These are phyloP conservation scores for Pyrenophora seminiperda DNA, from an alignment of 2,329 filamentous ascomycete genomes.

Conservation along the genomic window DNA sequence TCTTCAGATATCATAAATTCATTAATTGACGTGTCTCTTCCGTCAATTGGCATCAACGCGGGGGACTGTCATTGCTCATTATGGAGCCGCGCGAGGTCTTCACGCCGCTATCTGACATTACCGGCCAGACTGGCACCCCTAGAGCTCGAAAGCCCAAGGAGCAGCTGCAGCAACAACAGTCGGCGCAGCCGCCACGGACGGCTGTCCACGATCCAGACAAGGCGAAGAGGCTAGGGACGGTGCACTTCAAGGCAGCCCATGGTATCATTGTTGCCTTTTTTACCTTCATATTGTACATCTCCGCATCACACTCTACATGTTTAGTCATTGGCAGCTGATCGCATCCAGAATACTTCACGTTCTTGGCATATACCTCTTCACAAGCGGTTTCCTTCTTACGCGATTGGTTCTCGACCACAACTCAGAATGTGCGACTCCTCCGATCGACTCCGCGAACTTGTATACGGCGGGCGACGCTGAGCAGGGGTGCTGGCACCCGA, in stretches of 20 bases:
- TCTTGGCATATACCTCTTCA: slow-evolving; percentile 87
- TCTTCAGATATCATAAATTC: slow-evolving; percentile 1
- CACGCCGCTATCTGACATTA: slow-evolving; percentile 46
- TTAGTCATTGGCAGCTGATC: slow-evolving; percentile 10
- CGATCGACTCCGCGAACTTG: slow-evolving; percentile 58
- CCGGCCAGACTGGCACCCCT: slow-evolving; percentile 42
- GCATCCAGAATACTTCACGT: slow-evolving; percentile 70
- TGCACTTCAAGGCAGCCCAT: slow-evolving; percentile 60
- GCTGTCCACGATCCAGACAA: slow-evolving; percentile 23
- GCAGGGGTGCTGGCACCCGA: slow-evolving; percentile 93
- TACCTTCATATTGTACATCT: slow-evolving; percentile 64
- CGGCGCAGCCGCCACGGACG: slow-evolving; percentile 8
- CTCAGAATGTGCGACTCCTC: slow-evolving; percentile 76
- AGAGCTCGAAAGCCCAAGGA: slow-evolving; percentile 22
- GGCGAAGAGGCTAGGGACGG: slow-evolving; percentile 50
- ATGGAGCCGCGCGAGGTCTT: slow-evolving; percentile 48
- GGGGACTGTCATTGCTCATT: slow-evolving; percentile 10
- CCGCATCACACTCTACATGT: neutral
- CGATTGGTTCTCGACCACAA: slow-evolving; percentile 79
- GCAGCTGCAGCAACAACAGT: slow-evolving; percentile 29
- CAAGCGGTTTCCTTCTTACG: slow-evolving; percentile 90
- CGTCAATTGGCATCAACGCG: neutral
- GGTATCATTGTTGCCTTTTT: slow-evolving; percentile 67
- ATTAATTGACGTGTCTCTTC: neutral
- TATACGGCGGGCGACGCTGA: slow-evolving; percentile 51